phyloP scores from a whole-genome alignment of 371 early-diverging fungal genomes.

The Lichtheimia corymbifera region DNA sequence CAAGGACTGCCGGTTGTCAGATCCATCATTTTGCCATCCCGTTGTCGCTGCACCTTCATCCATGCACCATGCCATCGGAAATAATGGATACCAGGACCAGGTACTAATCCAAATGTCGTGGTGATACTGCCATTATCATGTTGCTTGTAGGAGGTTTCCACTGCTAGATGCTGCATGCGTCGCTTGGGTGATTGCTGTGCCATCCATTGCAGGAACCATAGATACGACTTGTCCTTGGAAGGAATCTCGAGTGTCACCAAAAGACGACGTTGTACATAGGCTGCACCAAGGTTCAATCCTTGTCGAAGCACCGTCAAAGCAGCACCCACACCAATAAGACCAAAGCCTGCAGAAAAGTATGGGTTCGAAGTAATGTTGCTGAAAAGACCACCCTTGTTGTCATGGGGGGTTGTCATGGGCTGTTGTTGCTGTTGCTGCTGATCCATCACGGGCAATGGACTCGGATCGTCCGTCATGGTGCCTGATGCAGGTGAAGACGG shows the following conservation, averaged over 20 bases:
- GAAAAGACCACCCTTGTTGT: conserved; percentile 1
- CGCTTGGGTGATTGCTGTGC: conserved; percentile 61
- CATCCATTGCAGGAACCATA: conserved; percentile 95
- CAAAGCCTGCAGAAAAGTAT: conserved; percentile 94
- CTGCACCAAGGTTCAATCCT: conserved; percentile 68
- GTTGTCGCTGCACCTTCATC: conserved; percentile 86
- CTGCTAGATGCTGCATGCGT: conserved; percentile 77
- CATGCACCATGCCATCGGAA: conserved; percentile 83
- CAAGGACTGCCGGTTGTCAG: conserved; percentile 87
- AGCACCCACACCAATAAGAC: conserved; percentile 90
- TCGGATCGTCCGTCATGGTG: too few species aligned
- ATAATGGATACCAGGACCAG: conserved; percentile 92
- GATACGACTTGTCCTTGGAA: conserved; percentile 88
- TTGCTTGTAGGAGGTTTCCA: conserved; percentile 85
- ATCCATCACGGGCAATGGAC: too few species aligned
- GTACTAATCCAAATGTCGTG: conserved; percentile 85
- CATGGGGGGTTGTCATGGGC: too few species aligned
- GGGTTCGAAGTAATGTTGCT: conserved; percentile 69
- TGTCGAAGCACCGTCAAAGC: conserved; percentile 79
- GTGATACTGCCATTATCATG: conserved; percentile 90
- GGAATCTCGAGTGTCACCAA: conserved; percentile 94
- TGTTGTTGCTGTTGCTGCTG: too few species aligned
- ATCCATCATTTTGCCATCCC: conserved; percentile 89
- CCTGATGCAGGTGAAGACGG: too few species aligned
- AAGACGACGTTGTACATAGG: conserved; percentile 73